Evolutionary conservation across 805 yeast genomes (phyloP).

Genomic region (Wickerhamiella domercqiae): DNA sequence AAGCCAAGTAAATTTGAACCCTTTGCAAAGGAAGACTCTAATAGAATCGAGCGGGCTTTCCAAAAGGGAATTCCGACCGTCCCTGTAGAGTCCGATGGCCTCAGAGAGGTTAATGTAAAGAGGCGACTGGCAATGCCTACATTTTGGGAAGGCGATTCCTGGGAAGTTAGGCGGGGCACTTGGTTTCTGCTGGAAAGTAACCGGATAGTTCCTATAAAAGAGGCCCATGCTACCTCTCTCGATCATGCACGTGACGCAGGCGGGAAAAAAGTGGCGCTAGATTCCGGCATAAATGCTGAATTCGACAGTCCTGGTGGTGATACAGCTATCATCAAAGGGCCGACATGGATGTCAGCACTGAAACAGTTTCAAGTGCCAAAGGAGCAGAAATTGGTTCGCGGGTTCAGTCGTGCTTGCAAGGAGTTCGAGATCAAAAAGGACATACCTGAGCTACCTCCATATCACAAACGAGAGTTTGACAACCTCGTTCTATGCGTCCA

Average conservation of each 20-base stretch:
- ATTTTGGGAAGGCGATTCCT: constrained; percentile 81
- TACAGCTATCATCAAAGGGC: neutral
- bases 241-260: neutral
- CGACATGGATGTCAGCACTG: constrained; percentile 17
- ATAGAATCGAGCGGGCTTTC: constrained; percentile 40
- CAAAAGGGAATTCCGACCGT: neutral
- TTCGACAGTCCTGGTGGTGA: neutral
- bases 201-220: constrained; percentile 30
- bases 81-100: constrained; percentile 67
- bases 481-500: constrained; percentile 78
- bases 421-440: neutral
- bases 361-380: constrained; percentile 7
- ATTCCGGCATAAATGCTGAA: neutral
- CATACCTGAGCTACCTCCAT: constrained; percentile 6
- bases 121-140: constrained; percentile 45
- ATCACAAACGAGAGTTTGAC: constrained; percentile 17
- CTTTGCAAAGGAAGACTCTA: constrained; percentile 50
- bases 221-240: constrained; percentile 2
- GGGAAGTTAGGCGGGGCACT: constrained; percentile 66
- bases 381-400: constrained; percentile 1
- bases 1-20: constrained; percentile 45
- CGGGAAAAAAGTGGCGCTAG: neutral
- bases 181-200: constrained; percentile 55
- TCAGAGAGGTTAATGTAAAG: constrained; percentile 55
- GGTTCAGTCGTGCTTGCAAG: constrained; percentile 2